These are phyloP conservation scores for Colletotrichum costaricense DNA, from an alignment of 2,329 filamentous ascomycete species.

Conservation along the genomic window DNA sequence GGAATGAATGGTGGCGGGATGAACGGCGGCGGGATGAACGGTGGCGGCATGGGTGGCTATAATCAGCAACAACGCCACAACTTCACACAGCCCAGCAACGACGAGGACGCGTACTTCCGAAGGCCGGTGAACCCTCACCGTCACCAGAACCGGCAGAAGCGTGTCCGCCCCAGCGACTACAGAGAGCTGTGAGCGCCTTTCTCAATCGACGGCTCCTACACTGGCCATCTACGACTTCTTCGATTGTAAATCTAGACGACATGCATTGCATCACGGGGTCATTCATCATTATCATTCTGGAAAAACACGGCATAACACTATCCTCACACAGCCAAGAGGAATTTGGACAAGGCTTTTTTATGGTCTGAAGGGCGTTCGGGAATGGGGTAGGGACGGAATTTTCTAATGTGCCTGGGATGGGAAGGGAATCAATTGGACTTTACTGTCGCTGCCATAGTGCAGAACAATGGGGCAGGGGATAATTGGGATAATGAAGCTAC, in stretches of 20 bases:
- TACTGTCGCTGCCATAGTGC: background rate
- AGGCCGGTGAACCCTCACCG: conserved; percentile 96
- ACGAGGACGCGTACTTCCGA: conserved; percentile 93
- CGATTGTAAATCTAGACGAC: conserved; percentile 28
- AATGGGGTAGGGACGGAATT: conserved; percentile 1
- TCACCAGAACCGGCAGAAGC: conserved; percentile 82
- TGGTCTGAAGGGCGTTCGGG: conserved; percentile 23
- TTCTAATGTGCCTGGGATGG: conserved; percentile 1
- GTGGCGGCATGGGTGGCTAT: conserved; percentile 35
- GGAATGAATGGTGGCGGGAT: conserved; percentile 47
- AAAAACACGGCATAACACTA: conserved; percentile 25
- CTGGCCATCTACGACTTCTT: background rate
- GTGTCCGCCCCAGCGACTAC: conserved; percentile 90
- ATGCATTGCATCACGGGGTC: conserved; percentile 23
- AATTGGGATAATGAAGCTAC: conserved; percentile 1
- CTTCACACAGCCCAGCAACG: conserved; percentile 68
- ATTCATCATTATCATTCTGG: conserved; percentile 21
- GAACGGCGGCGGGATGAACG: conserved; percentile 46
- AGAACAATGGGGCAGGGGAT: background rate
- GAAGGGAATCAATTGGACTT: background rate
- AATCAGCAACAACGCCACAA: conserved; percentile 43
- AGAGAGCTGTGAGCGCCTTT: conserved; percentile 72
- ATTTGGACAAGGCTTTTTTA: conserved; percentile 22
- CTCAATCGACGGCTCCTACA: background rate
- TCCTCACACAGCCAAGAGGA: background rate